These are phyloP conservation scores for Elongisporangium prolatum DNA, from an alignment of 352 stramenopile genomes.

Conservation along the genomic window DNA sequence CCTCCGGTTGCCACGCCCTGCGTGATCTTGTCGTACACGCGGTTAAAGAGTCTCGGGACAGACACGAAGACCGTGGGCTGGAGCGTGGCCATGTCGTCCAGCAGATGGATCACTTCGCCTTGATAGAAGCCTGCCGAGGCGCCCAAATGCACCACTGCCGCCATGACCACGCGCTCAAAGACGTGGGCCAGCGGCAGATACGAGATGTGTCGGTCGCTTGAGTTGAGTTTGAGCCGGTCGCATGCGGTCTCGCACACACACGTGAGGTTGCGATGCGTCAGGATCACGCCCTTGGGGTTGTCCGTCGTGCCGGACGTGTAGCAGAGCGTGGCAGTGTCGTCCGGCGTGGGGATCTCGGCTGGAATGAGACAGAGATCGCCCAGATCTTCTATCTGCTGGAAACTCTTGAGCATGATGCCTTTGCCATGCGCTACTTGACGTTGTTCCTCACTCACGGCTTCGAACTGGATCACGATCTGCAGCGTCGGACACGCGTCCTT, in stretches of 20 bases:
- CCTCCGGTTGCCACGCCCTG: slow-evolving; percentile 34
- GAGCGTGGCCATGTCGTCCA: slow-evolving; percentile 91
- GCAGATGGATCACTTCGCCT: slow-evolving; percentile 85
- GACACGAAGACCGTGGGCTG: slow-evolving; percentile 88
- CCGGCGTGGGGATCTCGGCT: slow-evolving; percentile 23
- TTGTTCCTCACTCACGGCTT: slow-evolving; percentile 24
- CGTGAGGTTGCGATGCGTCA: slow-evolving; percentile 77
- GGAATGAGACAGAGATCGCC: slow-evolving; percentile 18
- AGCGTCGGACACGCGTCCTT: slow-evolving; percentile 24
- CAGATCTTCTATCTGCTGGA: slow-evolving; percentile 20
- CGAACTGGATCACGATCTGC: slow-evolving; percentile 33
- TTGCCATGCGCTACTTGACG: slow-evolving; percentile 11
- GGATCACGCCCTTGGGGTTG: slow-evolving; percentile 92
- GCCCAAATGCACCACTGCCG: slow-evolving; percentile 77
- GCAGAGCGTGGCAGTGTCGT: slow-evolving; percentile 88
- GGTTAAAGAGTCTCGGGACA: slow-evolving; percentile 93
- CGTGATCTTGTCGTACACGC: slow-evolving; percentile 94
- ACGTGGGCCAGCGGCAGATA: slow-evolving; percentile 97
- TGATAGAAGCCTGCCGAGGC: slow-evolving; percentile 66
- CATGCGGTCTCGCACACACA: slow-evolving; percentile 13
- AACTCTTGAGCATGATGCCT: slow-evolving; percentile 24
- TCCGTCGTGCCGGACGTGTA: slow-evolving; percentile 93
- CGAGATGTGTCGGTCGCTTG: slow-evolving; percentile 87
- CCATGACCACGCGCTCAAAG: slow-evolving; percentile 90
- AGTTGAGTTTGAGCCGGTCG: slow-evolving; percentile 13